Base-by-base conservation (phyloP, 1,139 yeast species). In the Kodamaea sp. region DNA sequence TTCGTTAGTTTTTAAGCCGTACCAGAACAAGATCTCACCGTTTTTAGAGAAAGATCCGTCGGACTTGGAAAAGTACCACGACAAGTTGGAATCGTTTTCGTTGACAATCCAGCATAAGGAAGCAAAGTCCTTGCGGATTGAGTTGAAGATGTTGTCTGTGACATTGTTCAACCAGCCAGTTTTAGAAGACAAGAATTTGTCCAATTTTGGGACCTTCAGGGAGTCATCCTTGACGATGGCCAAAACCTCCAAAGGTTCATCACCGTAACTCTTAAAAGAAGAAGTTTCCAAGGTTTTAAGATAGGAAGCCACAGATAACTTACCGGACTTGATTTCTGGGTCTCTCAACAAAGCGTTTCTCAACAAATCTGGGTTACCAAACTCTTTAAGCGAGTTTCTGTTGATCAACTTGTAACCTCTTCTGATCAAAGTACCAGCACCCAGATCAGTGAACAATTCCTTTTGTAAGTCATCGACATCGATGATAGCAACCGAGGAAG, bases 391-490 rank as follows among this genome's bases (percentile, higher is more conserved):
- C 27, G 83, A 76, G 47, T 75, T 72, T 59, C 87, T 78, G 51
- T 83, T 82, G 39, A 83, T 65, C 48, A 92, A 75, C 66, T 88
- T 88, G 69, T 92, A 88, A 43, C 99, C 99, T 63, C 98, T 81
- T 75, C 98, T 84, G 53, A 92, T 89, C 69, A 92, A 75, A 33
- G 99, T 92, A 56, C 99, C 99, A 29, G 98, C 99, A 62, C 99
- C 99, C 11, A 96, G 85, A 59, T 94, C 98, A 32, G 99, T 92
- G 66, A 92, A 92, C 55, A 92, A 78, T 64, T 92, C 99, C 63
- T 90, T 92, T 66, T 94, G 98, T 54, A 92, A 75, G 59, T 92
- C 97, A 52, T 87, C 78, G 29, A 94, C 97, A 49, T 92, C 87
- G 53, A 92, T 92, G 57, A 92, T 92, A 28, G 99, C 98, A 33